A percentile compares a stretch with the other conserved stretches of the same genome.
Evolutionary conservation across 73 alveolate genomes (phyloP).

Genomic region (Stentor coeruleus): DNA sequence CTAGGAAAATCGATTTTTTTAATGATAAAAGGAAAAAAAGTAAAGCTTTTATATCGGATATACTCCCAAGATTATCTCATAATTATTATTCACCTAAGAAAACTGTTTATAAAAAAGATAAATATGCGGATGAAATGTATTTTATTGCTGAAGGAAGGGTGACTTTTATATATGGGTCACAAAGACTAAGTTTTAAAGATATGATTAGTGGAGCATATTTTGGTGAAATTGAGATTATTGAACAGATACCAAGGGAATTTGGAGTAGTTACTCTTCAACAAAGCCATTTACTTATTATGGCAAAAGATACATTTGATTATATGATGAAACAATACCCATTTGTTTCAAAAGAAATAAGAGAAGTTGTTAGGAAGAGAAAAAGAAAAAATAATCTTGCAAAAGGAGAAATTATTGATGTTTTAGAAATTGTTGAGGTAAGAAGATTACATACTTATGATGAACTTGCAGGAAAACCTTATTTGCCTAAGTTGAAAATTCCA

Average conservation of each 20-base stretch:
- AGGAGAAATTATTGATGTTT: constrained; percentile 20
- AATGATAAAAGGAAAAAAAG: constrained; percentile 34
- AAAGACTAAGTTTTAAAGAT: constrained; percentile 35
- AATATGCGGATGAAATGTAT: constrained; percentile 54
- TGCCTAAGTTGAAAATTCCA: background rate
- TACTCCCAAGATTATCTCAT: constrained; percentile 41
- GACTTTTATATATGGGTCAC: constrained; percentile 40
- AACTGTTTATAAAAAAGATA: constrained; percentile 37
- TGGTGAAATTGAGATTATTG: constrained; percentile 57
- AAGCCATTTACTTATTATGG: background rate
- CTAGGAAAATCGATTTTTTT: constrained; percentile 35
- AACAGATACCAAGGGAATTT: constrained; percentile 38
- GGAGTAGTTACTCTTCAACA: constrained; percentile 21
- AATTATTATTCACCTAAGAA: constrained; percentile 30
- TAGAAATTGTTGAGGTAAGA: constrained; percentile 14
- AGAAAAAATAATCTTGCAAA: background rate
- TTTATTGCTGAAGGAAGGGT: constrained; percentile 53
- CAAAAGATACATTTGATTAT: background rate
- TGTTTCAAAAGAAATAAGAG: background rate
- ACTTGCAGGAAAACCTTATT: constrained; percentile 12
- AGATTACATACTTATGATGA: background rate
- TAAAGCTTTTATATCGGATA: constrained; percentile 35
- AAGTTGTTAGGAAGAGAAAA: background rate
- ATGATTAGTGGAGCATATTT: constrained; percentile 52
- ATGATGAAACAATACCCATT: background rate